A percentile compares a stretch with the other conserved stretches of the same genome.
Evolutionary conservation across 2,329 filamentous ascomycete species (phyloP).

Genomic region (Samsoniella hepiali): DNA sequence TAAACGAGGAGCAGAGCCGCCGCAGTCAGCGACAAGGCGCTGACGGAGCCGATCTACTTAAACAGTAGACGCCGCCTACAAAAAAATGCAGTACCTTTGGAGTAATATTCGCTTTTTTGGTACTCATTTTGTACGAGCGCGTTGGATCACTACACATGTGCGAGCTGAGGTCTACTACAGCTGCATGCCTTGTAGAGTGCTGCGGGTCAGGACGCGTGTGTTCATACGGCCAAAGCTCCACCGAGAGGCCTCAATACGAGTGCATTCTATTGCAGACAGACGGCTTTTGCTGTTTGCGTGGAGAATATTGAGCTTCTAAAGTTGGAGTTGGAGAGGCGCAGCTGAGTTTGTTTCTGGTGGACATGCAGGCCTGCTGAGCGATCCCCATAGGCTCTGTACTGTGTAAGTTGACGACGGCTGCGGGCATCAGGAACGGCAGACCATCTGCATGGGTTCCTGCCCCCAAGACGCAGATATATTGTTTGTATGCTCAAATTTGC

Average conservation of each 20-base stretch:
- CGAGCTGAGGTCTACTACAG: not conserved
- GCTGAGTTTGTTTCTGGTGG: no score
- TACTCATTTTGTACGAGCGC: not conserved
- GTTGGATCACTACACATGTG: not conserved
- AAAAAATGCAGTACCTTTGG: not conserved
- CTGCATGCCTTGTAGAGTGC: not conserved
- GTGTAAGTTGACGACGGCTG: no score
- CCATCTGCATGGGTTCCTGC: no score
- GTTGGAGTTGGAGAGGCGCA: no score
- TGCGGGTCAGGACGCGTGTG: not conserved
- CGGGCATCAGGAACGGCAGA: no score
- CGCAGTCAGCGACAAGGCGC: not conserved
- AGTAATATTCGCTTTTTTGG: not conserved
- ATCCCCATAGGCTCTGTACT: no score
- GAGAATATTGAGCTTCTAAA: not conserved
- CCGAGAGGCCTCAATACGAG: not conserved
- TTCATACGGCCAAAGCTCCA: not conserved
- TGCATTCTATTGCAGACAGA: not conserved
- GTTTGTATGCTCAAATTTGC: no score
- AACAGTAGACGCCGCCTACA: not conserved
- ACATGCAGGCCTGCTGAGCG: no score
- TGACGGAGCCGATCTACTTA: not conserved
- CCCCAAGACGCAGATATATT: no score
- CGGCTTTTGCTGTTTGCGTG: not conserved
- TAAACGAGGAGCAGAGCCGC: not conserved